Base-by-base conservation (phyloP, 768 basidiomycete genomes). In the Kwoniella pini region DNA sequence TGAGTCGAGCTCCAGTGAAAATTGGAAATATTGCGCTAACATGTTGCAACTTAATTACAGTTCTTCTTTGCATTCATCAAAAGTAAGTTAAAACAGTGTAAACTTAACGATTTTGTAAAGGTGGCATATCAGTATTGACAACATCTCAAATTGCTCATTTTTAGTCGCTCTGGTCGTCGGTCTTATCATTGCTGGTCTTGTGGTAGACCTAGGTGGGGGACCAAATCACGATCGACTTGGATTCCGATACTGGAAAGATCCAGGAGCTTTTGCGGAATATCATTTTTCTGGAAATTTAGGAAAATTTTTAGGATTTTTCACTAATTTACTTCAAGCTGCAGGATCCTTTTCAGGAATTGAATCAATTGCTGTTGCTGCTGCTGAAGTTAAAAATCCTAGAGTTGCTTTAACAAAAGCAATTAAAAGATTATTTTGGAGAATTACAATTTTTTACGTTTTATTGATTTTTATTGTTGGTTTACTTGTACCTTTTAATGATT, bases 381-480 rank as follows among this genome's bases (percentile, higher is more conserved):
- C 67, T 43, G 71, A 73, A 56, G 65, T 61, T 0, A 64, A 65
- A 49, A 73, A 73, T 40, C 69, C 71, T 15, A 56, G 68, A 15
- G 51, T 63, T 1, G 50, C 69, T 15, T 48, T 73, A n/a, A 33
- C 64, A 27, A 68, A 65, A 58, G 71, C 68, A 21, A 50, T 46
- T 49, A 49, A 55, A 22, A 39, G 63, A 21, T 50, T 73, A 38
- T 70, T 73, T 45, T 71, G 59, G 57, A 61, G 75, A 4, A 67
- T 76, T 45, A 39, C 55, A 31, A 51, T 72, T 21, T 75, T 75
- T 54, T 70, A 74, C 57, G 61, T 72, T 12, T 42, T 73, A 10
- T 55, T 62, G 12, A 71, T 77, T 45, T 59, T 77, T 26, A 60
- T 79, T 54, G 65, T 79, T 53, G 78, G 78, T 13, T 59, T 79